Base-by-base conservation (phyloP, 2,329 filamentous ascomycete genomes). In the Paecilomyces formosus region DNA sequence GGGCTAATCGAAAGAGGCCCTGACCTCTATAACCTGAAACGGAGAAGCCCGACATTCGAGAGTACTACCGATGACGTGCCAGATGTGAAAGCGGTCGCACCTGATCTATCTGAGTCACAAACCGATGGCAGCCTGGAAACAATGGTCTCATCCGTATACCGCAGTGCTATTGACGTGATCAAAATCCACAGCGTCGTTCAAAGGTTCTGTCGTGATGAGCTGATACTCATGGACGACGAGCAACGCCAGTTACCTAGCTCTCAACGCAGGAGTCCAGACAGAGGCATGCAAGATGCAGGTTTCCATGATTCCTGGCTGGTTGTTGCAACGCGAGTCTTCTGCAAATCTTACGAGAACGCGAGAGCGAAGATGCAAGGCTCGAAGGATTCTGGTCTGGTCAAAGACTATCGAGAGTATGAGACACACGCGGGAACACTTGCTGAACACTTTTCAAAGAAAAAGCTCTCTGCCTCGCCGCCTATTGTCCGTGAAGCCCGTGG, bases 151-250 rank as follows among this genome's bases (percentile, higher is more conserved):
- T 45, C 39, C 8, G 59, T 68, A 6, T 71, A 70, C 53, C 66
- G 66, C 15, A 69, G 61, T 21, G 64, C 68, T 22, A 76, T 79
- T 54, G 78, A 80, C 57, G 70, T 78, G 35, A 67, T 80, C 39
- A 79, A 77, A 56, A 74, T 79, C 5, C 78, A 80, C 61, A 77
- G 73, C 28, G 77, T 80, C 2, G 76, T 80, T 1, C 78, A 80
- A 58, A 72, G 70, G 5, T 79, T 80, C 52, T 77, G 76, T 61
- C 74, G 77, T 13, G 78, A 79, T 61, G 76, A 78, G 57, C 68
- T 80, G 11, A 75, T 70, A 51, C 71, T 72, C 52, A 68, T 67
- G 60, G 72, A 73, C 39, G 65, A 72, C 21, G 71, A 74, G 50
- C 57, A 54, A 24, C 21, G 55, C n/a, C 39, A 15, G 30, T 57